Base-by-base conservation (phyloP, 2,329 filamentous ascomycete species). In the Sclerotinia glacialis region DNA sequence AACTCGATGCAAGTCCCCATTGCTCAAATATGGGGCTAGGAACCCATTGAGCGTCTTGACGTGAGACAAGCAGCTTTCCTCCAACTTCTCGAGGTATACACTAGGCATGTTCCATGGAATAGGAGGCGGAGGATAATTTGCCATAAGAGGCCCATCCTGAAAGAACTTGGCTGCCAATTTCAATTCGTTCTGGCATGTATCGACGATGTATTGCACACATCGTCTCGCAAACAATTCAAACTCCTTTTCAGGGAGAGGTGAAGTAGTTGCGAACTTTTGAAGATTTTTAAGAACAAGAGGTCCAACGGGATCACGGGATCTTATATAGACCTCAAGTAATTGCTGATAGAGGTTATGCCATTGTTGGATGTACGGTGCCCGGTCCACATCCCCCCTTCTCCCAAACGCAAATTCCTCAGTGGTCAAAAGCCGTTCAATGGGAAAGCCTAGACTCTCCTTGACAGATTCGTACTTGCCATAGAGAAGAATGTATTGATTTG, bases 401-500 rank as follows among this genome's bases (percentile, higher is more conserved):
- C 89, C 87, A 11, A 88, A 88, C 52, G 72, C 70, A 61, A 76
- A 76, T 31, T 76, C 71, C 21, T 67, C 58, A 54, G 69, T 73
- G 23, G 69, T 73, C 49, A 76, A 61, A 34, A 91, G 81, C 64
- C 83, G 81, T 75, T 90, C 88, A 64, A 91, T 77, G 69, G 89
- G 86, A 4, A 85, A 82, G 2, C 88, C 88, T 54, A 76, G 70
- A 50, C 70, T 70, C 9, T 85, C 85, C 31, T 89, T 85, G 34
- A 87, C 81, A 69, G 72, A 71, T 54, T 76, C 74, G 53, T 90
- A 91, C 71, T 90, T 91, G 26, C 89, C 87, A 72, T 91, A 91
- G 2, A 91, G 78, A 11, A 91, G 77, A 12, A 89, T 86, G 28
- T 89, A 90, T 79, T 90, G 86, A 2, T 88, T 89, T 1, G 88